Conservation (phyloP, 78 protist species). For the Bigelowiella natans region DNA sequence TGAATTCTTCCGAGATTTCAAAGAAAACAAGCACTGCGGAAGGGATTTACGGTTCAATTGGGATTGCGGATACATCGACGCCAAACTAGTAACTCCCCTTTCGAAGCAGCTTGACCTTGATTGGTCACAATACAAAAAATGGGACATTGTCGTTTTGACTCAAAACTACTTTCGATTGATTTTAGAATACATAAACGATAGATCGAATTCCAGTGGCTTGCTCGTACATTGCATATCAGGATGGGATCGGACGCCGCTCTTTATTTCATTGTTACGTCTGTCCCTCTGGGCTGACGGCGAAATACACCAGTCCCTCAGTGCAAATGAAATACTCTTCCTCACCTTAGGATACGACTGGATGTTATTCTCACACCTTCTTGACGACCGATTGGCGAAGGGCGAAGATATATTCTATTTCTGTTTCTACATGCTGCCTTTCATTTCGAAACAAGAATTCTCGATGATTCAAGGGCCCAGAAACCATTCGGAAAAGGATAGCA, state of each 20-base stretch:
- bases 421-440: slow-evolving; percentile 30
- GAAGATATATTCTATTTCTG: slow-evolving; percentile 58
- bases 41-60: neutral
- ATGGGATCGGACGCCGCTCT: slow-evolving; percentile 75
- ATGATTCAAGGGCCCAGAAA: neutral
- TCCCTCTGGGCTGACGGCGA: slow-evolving; percentile 70
- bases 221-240: slow-evolving; percentile 73
- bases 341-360: slow-evolving; percentile 74
- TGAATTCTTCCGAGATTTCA: slow-evolving; percentile 4
- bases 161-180: slow-evolving; percentile 3
- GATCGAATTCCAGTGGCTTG: slow-evolving; percentile 30
- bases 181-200: neutral
- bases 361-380: slow-evolving; percentile 29
- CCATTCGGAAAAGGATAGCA: no score
- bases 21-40: neutral
- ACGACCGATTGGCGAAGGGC: slow-evolving; percentile 16
- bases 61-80: neutral
- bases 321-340: slow-evolving; percentile 52
- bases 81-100: neutral
- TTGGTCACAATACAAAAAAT: neutral
- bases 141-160: slow-evolving; percentile 13
- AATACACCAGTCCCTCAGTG: slow-evolving; percentile 39
- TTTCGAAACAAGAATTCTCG: neutral
- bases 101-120: neutral
- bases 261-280: slow-evolving; percentile 56